Percentiles rank a stretch among this genome's conserved stretches.
These are phyloP conservation scores for Globisporangium polare DNA, from an alignment of 352 stramenopile genomes.

Conservation along the genomic window DNA sequence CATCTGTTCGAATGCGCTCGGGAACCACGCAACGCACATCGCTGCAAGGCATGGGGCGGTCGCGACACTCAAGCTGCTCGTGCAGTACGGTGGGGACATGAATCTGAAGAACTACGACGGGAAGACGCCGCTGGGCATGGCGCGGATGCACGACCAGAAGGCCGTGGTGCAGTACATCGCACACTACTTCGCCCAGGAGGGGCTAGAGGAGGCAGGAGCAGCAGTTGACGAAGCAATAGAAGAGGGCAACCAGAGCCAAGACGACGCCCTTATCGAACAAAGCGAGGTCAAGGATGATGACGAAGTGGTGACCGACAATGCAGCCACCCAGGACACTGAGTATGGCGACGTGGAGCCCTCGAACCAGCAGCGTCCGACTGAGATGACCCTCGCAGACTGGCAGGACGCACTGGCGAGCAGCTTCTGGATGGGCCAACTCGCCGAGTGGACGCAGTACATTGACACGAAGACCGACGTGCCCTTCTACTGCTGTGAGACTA, in stretches of 20 bases:
- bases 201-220: not conserved
- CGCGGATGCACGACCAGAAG: constrained; percentile 60
- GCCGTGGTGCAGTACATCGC: constrained; percentile 57
- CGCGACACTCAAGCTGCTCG: constrained; percentile 59
- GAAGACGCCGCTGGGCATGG: constrained; percentile 71
- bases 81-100: constrained; percentile 80
- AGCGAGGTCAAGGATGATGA: not conserved
- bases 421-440: constrained; percentile 53
- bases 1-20: constrained; percentile 52
- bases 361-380: constrained; percentile 9
- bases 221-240: not conserved
- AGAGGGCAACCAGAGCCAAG: not conserved
- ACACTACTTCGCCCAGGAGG: constrained; percentile 57
- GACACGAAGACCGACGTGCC: constrained; percentile 44
- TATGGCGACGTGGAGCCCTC: not conserved
- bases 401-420: constrained; percentile 25
- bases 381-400: constrained; percentile 42
- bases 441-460: constrained; percentile 77
- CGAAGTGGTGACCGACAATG: not conserved
- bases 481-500: constrained; percentile 35
- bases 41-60: constrained; percentile 56
- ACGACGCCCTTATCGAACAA: not conserved
- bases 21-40: constrained; percentile 73
- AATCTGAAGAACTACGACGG: constrained; percentile 83
- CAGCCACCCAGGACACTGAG: not conserved